Evolutionary conservation across 2,329 filamentous ascomycete genomes (phyloP).

Genomic region (Colletotrichum sp.): DNA sequence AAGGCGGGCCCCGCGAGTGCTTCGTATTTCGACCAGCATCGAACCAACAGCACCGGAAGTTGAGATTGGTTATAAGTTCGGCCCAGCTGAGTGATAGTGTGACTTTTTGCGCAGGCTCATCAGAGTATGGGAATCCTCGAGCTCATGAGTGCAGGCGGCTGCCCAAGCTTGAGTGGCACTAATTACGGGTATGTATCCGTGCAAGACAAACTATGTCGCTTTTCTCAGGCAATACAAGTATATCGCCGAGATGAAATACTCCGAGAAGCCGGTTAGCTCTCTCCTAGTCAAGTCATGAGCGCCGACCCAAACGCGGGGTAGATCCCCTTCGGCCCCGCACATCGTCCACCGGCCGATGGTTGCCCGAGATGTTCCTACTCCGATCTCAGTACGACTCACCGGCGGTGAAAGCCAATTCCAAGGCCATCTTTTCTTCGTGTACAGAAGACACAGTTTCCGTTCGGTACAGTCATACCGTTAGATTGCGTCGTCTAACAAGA

Average conservation of each 20-base stretch:
- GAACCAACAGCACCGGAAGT: not conserved
- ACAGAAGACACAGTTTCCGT: not conserved
- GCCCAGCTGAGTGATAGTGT: not conserved
- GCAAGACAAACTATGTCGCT: not conserved
- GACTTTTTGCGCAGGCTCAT: not conserved
- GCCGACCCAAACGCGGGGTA: not conserved
- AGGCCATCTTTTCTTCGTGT: not conserved
- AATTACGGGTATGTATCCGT: not conserved
- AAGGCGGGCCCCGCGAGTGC: not conserved
- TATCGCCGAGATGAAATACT: not conserved
- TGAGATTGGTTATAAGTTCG: not conserved
- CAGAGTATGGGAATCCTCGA: no score
- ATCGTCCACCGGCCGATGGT: not conserved
- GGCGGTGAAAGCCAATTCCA: not conserved
- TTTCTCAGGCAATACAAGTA: not conserved
- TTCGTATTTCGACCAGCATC: not conserved
- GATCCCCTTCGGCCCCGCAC: not conserved
- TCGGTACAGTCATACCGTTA: not conserved
- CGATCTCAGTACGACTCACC: not conserved
- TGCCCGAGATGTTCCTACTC: not conserved
- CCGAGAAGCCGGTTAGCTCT: not conserved
- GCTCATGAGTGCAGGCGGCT: not conserved
- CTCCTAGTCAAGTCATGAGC: not conserved
- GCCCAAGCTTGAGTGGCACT: not conserved
- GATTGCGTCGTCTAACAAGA: not conserved